Evolutionary conservation across 2,329 filamentous ascomycete species (phyloP).

Genomic region (Paraconiothyrium sp.): DNA sequence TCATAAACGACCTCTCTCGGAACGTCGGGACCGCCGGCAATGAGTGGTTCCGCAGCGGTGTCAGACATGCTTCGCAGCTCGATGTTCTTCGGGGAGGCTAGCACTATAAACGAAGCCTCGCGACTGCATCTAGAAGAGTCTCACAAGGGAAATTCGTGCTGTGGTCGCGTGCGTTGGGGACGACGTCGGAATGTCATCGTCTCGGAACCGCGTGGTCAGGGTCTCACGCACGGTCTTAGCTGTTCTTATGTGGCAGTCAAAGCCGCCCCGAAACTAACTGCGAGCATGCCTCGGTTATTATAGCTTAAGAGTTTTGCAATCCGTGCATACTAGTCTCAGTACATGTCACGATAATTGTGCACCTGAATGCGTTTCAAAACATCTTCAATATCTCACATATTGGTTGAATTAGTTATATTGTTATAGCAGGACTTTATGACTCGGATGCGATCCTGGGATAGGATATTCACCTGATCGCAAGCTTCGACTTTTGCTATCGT

Average conservation of each 20-base stretch:
- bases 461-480: slow-evolving; percentile 23
- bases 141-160: not conserved
- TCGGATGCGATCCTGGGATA: not conserved
- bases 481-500: not conserved
- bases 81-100: slow-evolving; percentile 27
- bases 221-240: slow-evolving; percentile 1
- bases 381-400: too few relatives aligned
- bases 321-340: too few relatives aligned
- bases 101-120: slow-evolving; percentile 9
- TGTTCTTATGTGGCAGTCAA: not conserved
- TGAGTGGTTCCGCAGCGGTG: slow-evolving; percentile 45
- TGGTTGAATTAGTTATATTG: not conserved
- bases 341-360: too few relatives aligned
- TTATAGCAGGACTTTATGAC: slow-evolving; percentile 15
- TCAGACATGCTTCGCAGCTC: slow-evolving; percentile 42
- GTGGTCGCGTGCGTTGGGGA: slow-evolving; percentile 9
- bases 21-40: slow-evolving; percentile 27
- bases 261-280: slow-evolving; percentile 4
- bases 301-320: not conserved
- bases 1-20: slow-evolving; percentile 25
- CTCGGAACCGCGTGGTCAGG: slow-evolving; percentile 7
- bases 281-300: not conserved
- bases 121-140: slow-evolving; percentile 1
- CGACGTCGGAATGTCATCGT: slow-evolving; percentile 4
- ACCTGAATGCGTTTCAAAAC: too few relatives aligned